phyloP scores from a whole-genome alignment of 306 rosid species.

The Mimosa bimucronata region DNA sequence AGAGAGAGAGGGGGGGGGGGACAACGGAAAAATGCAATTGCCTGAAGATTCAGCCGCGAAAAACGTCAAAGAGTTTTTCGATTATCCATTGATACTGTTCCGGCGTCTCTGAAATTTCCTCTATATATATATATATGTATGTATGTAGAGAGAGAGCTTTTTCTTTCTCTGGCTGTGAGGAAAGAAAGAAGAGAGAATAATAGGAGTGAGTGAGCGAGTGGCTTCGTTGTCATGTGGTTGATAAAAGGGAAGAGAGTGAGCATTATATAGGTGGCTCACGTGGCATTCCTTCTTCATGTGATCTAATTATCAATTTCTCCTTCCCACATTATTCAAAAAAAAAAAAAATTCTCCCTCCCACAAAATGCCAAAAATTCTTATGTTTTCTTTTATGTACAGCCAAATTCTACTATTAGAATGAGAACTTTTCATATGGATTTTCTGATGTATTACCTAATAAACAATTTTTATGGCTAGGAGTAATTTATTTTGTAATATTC shows the following conservation, averaged over 20 bases:
- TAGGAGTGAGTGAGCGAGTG: background rate
- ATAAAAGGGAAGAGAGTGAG: constrained; percentile 12
- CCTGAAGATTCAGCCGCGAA: constrained; percentile 36
- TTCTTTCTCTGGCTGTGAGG: background rate
- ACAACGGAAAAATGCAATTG: constrained; percentile 8
- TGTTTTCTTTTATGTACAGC: too few species aligned
- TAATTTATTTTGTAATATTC: too few species aligned
- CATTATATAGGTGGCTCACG: constrained; percentile 33
- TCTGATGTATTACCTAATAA: too few species aligned
- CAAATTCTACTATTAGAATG: too few species aligned
- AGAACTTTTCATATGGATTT: too few species aligned
- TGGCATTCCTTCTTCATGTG: constrained; percentile 32
- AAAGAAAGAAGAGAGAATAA: background rate
- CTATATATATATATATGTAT: background rate
- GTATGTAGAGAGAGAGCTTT: too few species aligned
- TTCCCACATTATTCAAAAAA: too few species aligned
- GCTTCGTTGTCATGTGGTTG: background rate
- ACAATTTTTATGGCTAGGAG: too few species aligned
- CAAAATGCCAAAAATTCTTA: background rate
- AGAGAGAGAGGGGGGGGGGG: too few species aligned
- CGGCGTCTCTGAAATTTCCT: background rate
- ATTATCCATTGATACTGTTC: background rate
- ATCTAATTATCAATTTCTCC: constrained; percentile 1
- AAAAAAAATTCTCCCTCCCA: background rate
- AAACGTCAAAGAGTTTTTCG: constrained; percentile 7